A percentile compares a stretch with the other conserved stretches of the same genome.
Conservation (phyloP, 768 basidiomycete species). For the Epithele typhae region DNA sequence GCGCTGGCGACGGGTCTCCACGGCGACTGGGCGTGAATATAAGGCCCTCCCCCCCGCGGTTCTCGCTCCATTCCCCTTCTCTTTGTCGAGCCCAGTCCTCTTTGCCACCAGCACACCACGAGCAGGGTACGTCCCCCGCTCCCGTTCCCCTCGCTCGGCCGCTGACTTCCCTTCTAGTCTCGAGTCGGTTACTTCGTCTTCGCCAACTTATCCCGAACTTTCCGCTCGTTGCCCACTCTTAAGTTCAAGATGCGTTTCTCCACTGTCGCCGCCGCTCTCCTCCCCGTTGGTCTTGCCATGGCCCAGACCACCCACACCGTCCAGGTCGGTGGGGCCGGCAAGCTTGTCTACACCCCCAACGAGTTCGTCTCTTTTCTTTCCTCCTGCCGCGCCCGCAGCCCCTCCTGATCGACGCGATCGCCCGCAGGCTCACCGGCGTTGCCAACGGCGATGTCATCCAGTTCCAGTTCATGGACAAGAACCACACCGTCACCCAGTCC, state of each 20-base stretch:
- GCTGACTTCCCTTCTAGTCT: constrained; percentile 12
- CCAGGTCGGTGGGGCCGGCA: constrained; percentile 25
- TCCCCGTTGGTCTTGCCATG: constrained; percentile 45
- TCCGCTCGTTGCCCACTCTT: constrained; percentile 5
- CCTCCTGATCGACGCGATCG: neutral
- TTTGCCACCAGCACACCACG: constrained; percentile 34
- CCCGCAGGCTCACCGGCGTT: constrained; percentile 32
- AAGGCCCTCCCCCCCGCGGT: neutral
- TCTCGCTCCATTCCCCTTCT: constrained; percentile 16
- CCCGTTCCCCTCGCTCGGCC: neutral
- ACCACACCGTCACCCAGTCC: constrained; percentile 57
- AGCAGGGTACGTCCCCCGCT: constrained; percentile 41
- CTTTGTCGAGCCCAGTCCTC: constrained; percentile 29
- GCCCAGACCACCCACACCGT: constrained; percentile 24
- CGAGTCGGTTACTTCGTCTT: constrained; percentile 26
- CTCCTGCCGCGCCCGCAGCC: neutral
- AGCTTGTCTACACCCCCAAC: constrained; percentile 26
- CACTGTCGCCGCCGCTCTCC: constrained; percentile 33
- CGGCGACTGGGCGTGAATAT: constrained; percentile 8
- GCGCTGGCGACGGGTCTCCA: constrained; percentile 6
- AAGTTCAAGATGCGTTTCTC: constrained; percentile 49
- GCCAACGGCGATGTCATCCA: constrained; percentile 41
- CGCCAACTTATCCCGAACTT: constrained; percentile 14
- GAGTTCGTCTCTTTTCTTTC: constrained; percentile 3
- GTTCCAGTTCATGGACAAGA: constrained; percentile 43